Base-by-base conservation (phyloP, 495 filamentous ascomycete species). In the Aspergillus cavernicola region DNA sequence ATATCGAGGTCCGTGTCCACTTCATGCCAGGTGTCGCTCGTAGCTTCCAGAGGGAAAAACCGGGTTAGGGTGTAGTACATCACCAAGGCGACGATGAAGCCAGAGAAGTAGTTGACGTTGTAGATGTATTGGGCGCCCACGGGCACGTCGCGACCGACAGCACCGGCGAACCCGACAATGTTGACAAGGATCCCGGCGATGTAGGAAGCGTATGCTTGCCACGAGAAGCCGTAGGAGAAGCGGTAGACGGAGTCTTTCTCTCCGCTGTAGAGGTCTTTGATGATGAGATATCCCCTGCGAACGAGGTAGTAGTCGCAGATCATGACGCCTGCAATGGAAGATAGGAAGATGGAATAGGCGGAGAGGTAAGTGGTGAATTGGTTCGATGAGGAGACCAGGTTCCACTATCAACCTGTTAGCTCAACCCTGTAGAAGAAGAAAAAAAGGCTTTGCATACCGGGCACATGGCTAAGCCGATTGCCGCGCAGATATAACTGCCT, bases 321-420 rank as follows among this genome's bases (percentile, higher is more conserved):
- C 64, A 97, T 93, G 50, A 95, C 89, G 15, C 91, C 92, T 12
- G 90, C 92, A 60, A 97, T 93, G 32, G 89, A 89, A 40, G 87
- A 92, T 20, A 97, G 82, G 73, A 97, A 97, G 54, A 97, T 88
- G n/a, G 88, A 90, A 74, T 97, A 96, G 20, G 92, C 87, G 11
- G 88, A 92, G 5, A 97, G 84, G 61, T 96, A 97, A 38, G 88
- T 92, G n/a, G 87, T 92, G 75, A 97, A 97, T 65, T 87, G 83
- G 71, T 95, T 96, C n/a, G 82, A 80, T 6, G 76, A 70, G 0
- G 80, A 83, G 18, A 95, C 82, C 0, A 97, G 77, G 54, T 87
- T 88, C 85, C 89, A 96, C 70, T 78, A 40, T 24, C 15, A 39
- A 15, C 16, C 39, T 41, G 50, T 65, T 54, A 57, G 48, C 37